These are phyloP conservation scores for Favolaschia claudopus DNA, from an alignment of 768 basidiomycete genomes.

Conservation along the genomic window DNA sequence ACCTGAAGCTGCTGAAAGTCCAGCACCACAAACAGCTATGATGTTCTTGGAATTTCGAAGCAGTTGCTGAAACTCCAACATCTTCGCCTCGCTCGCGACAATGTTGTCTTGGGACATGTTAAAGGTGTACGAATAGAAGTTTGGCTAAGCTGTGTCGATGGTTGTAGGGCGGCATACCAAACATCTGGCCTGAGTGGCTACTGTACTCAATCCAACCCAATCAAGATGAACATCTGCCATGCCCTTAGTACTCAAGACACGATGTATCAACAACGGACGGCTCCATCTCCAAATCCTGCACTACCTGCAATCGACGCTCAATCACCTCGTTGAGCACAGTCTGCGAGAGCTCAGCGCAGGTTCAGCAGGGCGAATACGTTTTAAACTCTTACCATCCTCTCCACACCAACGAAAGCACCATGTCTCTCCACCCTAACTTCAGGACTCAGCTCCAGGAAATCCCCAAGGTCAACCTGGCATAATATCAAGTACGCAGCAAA, in stretches of 20 bases:
- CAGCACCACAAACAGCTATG: conserved; percentile 58
- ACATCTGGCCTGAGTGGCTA: too few relatives aligned
- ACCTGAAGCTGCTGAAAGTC: conserved; percentile 73
- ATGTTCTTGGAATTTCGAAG: conserved; percentile 42
- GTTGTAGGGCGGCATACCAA: too few relatives aligned
- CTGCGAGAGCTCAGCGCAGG: conserved; percentile 31
- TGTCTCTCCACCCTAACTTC: conserved; percentile 57
- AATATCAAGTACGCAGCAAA: conserved; percentile 75
- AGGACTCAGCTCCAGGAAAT: conserved; percentile 59
- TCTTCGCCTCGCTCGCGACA: too few relatives aligned
- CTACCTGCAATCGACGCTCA: conserved; percentile 40
- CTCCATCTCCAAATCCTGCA: conserved; percentile 32
- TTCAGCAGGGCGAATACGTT: background rate
- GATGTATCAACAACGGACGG: background rate
- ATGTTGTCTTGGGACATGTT: too few relatives aligned
- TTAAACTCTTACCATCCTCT: conserved; percentile 64
- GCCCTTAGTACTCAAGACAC: too few relatives aligned
- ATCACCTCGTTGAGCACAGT: conserved; percentile 44
- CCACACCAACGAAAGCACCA: conserved; percentile 53
- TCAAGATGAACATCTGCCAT: too few relatives aligned
- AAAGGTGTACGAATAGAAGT: too few relatives aligned
- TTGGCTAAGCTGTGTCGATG: too few relatives aligned
- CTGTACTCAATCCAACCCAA: too few relatives aligned
- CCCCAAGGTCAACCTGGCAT: conserved; percentile 58
- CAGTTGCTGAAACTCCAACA: conserved; percentile 39